Evolutionary conservation across 306 rosid genomes (phyloP).

Genomic region (Corylus avellana): DNA sequence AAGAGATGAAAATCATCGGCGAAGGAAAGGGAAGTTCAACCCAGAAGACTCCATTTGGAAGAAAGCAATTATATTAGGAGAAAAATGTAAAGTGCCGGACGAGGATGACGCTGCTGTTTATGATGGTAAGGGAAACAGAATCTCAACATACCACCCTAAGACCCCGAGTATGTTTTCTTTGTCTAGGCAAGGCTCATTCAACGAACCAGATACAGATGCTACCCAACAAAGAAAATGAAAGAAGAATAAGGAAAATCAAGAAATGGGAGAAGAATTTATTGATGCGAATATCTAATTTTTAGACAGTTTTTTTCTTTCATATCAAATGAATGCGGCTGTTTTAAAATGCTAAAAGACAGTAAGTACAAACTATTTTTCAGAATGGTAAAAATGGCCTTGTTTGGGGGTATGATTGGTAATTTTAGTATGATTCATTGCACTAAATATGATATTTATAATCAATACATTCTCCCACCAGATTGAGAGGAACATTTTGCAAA

Average conservation of each 20-base stretch:
- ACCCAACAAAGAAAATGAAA: slow-evolving; percentile 6
- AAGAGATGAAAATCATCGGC: slow-evolving; percentile 33
- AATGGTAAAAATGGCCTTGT: background rate
- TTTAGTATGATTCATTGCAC: background rate
- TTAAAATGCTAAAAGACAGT: background rate
- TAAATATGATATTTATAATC: background rate
- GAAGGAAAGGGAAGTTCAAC: slow-evolving; percentile 38
- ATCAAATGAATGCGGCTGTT: background rate
- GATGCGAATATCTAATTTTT: background rate
- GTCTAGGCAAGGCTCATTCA: slow-evolving; percentile 45
- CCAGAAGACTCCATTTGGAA: slow-evolving; percentile 75
- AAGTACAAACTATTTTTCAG: background rate
- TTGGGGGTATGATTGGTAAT: background rate
- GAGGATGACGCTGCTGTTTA: slow-evolving; percentile 50
- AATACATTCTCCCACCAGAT: background rate
- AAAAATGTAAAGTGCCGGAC: slow-evolving; percentile 58
- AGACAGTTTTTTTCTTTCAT: background rate
- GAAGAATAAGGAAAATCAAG: background rate
- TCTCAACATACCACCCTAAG: slow-evolving; percentile 63
- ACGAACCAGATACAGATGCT: slow-evolving; percentile 36
- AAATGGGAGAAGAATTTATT: background rate
- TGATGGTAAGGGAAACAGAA: slow-evolving; percentile 63
- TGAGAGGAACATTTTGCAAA: background rate
- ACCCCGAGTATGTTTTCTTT: slow-evolving; percentile 30
- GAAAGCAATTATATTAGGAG: slow-evolving; percentile 85